Evolutionary conservation across 352 stramenopile species (phyloP).

Genomic region (Phytopythium cucurbitacearum): DNA sequence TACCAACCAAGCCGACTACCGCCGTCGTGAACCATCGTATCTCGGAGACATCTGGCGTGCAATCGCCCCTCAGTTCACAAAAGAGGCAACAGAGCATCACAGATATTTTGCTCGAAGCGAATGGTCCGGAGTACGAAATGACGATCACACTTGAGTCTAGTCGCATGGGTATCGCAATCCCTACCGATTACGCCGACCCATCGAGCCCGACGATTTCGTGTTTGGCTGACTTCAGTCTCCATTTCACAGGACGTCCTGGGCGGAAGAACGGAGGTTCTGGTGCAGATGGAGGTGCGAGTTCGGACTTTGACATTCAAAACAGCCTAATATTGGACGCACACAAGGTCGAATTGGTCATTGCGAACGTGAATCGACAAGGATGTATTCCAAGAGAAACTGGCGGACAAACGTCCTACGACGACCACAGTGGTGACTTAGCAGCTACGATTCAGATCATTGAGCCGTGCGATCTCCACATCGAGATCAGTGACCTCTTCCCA

Average conservation of each 20-base stretch:
- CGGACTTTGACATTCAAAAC: constrained; percentile 68
- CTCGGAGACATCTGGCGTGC: neutral
- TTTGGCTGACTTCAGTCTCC: constrained; percentile 47
- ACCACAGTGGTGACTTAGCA: constrained; percentile 23
- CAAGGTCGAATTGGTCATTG: constrained; percentile 57
- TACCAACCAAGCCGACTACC: constrained; percentile 21
- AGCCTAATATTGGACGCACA: constrained; percentile 54
- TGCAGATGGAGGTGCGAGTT: constrained; percentile 8
- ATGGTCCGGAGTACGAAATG: constrained; percentile 41
- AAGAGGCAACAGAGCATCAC: constrained; percentile 43
- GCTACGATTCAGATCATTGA: constrained; percentile 75
- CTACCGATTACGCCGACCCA: constrained; percentile 38
- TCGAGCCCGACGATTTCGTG: constrained; percentile 45
- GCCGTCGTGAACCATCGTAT: neutral
- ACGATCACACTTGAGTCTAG: constrained; percentile 38
- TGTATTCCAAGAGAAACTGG: constrained; percentile 38
- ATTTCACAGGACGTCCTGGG: constrained; percentile 47
- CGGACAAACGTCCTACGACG: neutral
- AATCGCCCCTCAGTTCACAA: neutral
- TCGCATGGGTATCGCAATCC: constrained; percentile 49
- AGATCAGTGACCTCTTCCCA: constrained; percentile 65
- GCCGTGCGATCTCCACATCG: constrained; percentile 58
- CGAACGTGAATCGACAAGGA: constrained; percentile 61
- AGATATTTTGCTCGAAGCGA: constrained; percentile 38
- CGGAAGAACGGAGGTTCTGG: constrained; percentile 4